These are phyloP conservation scores for Kalanchoe fedtschenkoi DNA, from an alignment of 164 flowering plant species.

Conservation along the genomic window DNA sequence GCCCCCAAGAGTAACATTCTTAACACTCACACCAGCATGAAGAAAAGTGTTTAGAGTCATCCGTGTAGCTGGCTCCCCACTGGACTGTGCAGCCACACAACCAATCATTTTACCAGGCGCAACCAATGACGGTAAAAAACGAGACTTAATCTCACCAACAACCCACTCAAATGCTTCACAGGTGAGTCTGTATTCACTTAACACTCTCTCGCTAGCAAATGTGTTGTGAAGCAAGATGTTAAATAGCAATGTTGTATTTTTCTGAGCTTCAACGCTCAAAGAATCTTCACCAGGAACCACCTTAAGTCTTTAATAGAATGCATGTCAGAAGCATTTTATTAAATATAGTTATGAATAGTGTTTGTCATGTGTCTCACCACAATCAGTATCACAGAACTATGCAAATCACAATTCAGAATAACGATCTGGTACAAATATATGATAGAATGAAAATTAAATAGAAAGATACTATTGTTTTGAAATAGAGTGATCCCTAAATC, in stretches of 20 bases:
- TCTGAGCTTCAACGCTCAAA: slow-evolving; percentile 89
- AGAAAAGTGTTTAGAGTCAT: slow-evolving; percentile 98
- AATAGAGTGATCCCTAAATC: no score
- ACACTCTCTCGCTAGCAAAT: slow-evolving; percentile 82
- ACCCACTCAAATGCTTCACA: slow-evolving; percentile 99
- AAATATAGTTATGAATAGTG: no score
- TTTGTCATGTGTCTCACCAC: no score
- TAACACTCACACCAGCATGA: slow-evolving; percentile 99
- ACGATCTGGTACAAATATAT: no score
- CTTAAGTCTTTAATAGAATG: slow-evolving; percentile 87
- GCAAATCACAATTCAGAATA: no score
- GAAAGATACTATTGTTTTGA: no score
- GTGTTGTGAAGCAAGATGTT: slow-evolving; percentile 88
- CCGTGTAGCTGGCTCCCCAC: slow-evolving; percentile 99
- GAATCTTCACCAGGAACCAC: slow-evolving; percentile 95
- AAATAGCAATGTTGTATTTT: slow-evolving; percentile 91
- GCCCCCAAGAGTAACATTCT: slow-evolving; percentile 98
- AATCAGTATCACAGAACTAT: no score
- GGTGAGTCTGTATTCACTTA: slow-evolving; percentile 84
- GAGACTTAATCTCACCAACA: slow-evolving; percentile 91
- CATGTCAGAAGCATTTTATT: slow-evolving; percentile 93
- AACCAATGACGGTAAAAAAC: slow-evolving; percentile 86
- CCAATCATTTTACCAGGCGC: slow-evolving; percentile 99
- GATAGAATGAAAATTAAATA: no score
- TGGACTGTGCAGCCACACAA: slow-evolving; percentile 98